Conservation (phyloP, 1,284 basidiomycete species). For the Boletus subluridellus region DNA sequence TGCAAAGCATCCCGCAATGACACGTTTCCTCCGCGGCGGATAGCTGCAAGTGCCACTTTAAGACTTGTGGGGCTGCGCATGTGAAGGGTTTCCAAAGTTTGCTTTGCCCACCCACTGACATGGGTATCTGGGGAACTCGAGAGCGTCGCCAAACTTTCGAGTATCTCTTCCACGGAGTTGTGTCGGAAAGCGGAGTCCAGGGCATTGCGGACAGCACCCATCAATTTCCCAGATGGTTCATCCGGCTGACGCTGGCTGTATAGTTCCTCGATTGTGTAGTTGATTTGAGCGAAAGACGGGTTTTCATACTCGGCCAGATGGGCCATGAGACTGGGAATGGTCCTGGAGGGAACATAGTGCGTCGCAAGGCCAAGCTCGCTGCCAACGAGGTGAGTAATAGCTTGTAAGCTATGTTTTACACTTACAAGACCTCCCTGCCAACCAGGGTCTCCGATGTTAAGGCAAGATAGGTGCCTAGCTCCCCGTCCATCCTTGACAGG, state of each 20-base stretch:
- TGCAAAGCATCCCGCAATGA: constrained; percentile 66
- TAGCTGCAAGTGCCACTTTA: constrained; percentile 77
- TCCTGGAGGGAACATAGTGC: constrained; percentile 78
- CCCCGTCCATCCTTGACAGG: constrained; percentile 86
- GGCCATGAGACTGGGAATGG: constrained; percentile 66
- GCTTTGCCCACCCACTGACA: constrained; percentile 70
- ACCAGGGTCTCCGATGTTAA: constrained; percentile 74
- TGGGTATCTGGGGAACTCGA: constrained; percentile 41
- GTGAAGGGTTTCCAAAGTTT: constrained; percentile 62
- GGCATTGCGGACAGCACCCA: constrained; percentile 64
- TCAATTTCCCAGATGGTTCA: constrained; percentile 56
- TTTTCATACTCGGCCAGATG: constrained; percentile 59
- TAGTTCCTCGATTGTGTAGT: constrained; percentile 66
- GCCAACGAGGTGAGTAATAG: constrained; percentile 7
- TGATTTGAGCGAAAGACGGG: constrained; percentile 47
- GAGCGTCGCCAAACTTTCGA: constrained; percentile 54
- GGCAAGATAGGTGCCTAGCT: constrained; percentile 91
- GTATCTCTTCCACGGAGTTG: constrained; percentile 66
- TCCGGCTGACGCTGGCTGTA: constrained; percentile 55
- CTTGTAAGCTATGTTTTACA: constrained; percentile 19
- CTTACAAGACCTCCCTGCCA: constrained; percentile 84
- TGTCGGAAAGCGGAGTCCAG: constrained; percentile 78
- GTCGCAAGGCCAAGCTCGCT: constrained; percentile 90
- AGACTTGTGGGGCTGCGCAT: constrained; percentile 86
- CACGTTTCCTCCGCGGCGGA: constrained; percentile 65